Conservation (phyloP, 495 filamentous ascomycete genomes). For the Aspergillus ellipticus region DNA sequence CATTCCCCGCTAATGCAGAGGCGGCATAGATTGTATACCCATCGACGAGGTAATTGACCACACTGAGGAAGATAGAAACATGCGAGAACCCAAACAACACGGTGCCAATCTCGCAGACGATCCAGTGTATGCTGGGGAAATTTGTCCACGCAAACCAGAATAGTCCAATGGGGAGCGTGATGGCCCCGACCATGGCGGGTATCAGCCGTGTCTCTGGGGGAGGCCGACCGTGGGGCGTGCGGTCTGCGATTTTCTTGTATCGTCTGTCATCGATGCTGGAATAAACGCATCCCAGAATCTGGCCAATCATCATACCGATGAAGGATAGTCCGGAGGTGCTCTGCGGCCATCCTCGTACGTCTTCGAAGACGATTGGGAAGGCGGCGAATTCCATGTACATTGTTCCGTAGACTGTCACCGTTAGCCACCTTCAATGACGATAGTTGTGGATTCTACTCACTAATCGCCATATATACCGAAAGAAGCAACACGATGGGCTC, state of each 20-base stretch:
- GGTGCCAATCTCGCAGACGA: neutral
- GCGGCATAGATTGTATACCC: neutral
- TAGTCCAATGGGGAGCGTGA: neutral
- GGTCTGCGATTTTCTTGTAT: neutral
- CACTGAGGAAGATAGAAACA: neutral
- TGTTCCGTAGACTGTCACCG: constrained; percentile 63
- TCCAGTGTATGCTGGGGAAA: neutral
- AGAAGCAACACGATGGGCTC: constrained; percentile 58
- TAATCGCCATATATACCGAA: constrained; percentile 60
- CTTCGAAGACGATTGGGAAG: constrained; percentile 63
- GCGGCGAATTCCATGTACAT: constrained; percentile 75
- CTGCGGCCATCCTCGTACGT: constrained; percentile 62
- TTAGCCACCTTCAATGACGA: too few relatives aligned
- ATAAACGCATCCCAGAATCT: constrained; percentile 19
- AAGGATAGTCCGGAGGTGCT: constrained; percentile 48
- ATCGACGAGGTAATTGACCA: neutral
- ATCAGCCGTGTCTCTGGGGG: neutral
- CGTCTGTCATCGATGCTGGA: neutral
- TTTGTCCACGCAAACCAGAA: neutral
- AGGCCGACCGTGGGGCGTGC: too few relatives aligned
- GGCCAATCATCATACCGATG: constrained; percentile 22
- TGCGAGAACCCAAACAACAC: neutral
- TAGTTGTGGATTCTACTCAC: too few relatives aligned
- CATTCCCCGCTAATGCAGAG: neutral
- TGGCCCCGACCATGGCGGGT: neutral